These are phyloP conservation scores for Naegleria gruberi DNA, from an alignment of 208 protist genomes.

Conservation along the genomic window DNA sequence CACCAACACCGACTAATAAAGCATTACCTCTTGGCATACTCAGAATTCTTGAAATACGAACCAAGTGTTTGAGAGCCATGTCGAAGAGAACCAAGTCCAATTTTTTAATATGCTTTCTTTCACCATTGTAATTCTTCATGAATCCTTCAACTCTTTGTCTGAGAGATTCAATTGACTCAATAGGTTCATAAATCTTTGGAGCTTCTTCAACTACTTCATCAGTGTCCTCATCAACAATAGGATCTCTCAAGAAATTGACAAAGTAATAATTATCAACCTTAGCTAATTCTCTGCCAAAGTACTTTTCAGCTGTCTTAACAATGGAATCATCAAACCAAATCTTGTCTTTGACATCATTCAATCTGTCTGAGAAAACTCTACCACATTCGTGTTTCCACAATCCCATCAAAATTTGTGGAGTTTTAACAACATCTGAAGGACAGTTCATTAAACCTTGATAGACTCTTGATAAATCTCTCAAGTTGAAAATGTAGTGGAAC, in stretches of 20 bases:
- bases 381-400: conserved; percentile 95
- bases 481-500: conserved; percentile 98
- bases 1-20: conserved; percentile 82
- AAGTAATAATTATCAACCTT: conserved; percentile 72
- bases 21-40: conserved; percentile 79
- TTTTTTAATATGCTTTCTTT: conserved; percentile 63
- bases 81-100: conserved; percentile 88
- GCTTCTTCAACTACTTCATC: conserved; percentile 73
- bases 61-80: conserved; percentile 84
- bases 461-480: conserved; percentile 89
- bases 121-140: conserved; percentile 77
- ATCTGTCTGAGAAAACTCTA: conserved; percentile 91
- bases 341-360: conserved; percentile 86
- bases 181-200: conserved; percentile 86
- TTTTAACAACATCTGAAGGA: conserved; percentile 65
- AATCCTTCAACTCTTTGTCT: conserved; percentile 56
- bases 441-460: conserved; percentile 82
- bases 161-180: conserved; percentile 65
- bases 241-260: conserved; percentile 84
- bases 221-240: conserved; percentile 72
- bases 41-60: conserved; percentile 78
- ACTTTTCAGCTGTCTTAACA: conserved; percentile 61
- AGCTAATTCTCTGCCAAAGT: conserved; percentile 65
- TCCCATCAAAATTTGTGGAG: conserved; percentile 64
- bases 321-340: conserved; percentile 84